A percentile compares a stretch with the other conserved stretches of the same genome.
Evolutionary conservation across 805 yeast species (phyloP).

Genomic region (Candida schatavii): DNA sequence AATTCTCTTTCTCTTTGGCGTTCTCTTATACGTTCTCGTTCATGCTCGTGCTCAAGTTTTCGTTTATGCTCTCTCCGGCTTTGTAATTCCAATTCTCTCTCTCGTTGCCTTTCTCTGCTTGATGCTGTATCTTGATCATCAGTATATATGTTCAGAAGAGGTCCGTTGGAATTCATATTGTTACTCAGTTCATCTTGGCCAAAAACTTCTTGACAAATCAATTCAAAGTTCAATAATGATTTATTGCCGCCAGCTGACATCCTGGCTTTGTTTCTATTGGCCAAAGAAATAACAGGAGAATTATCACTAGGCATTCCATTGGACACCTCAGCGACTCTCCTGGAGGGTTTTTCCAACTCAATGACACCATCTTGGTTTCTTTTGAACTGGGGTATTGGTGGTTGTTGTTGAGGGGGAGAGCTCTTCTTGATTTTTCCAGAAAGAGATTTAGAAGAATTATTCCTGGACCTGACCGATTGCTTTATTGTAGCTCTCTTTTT

Average conservation of each 20-base stretch:
- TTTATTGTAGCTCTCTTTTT: constrained; percentile 30
- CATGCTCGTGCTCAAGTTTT: constrained; percentile 8
- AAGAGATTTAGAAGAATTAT: constrained; percentile 16
- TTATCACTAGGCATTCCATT: not conserved
- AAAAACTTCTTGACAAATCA: constrained; percentile 32
- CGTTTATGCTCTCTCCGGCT: constrained; percentile 13
- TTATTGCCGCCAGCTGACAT: constrained; percentile 13
- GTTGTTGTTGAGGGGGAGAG: constrained; percentile 10
- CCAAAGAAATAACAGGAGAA: not conserved
- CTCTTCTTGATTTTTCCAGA: constrained; percentile 3
- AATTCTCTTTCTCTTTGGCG: constrained; percentile 13
- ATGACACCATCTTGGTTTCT: constrained; percentile 6
- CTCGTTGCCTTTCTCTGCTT: constrained; percentile 16
- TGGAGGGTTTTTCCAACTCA: not conserved
- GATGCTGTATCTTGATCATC: constrained; percentile 9
- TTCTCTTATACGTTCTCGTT: constrained; percentile 13
- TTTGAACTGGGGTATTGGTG: constrained; percentile 10
- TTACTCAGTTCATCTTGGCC: constrained; percentile 16
- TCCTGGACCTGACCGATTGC: constrained; percentile 23
- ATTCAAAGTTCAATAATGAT: constrained; percentile 28
- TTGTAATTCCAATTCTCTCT: constrained; percentile 18
- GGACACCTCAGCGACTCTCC: not conserved
- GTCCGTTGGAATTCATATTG: constrained; percentile 9
- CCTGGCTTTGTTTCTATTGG: not conserved
- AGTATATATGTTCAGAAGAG: constrained; percentile 5